Evolutionary conservation across 129 eudicot genomes (phyloP).

Genomic region (Flaveria bidentis): DNA sequence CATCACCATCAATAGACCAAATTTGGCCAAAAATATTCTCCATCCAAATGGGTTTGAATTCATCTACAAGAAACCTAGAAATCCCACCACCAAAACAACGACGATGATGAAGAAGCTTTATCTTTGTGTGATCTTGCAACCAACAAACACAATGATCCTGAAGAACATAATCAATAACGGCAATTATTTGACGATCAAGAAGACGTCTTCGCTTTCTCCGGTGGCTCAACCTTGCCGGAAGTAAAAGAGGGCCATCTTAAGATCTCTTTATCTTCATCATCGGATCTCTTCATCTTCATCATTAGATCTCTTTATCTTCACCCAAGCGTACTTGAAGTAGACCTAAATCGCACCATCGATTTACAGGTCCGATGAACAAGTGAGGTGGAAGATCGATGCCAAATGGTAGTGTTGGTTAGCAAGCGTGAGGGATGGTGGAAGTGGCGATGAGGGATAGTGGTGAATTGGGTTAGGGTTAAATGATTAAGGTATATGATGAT

Average conservation of each 20-base stretch:
- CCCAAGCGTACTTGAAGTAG: too few species aligned
- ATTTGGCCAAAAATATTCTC: neutral
- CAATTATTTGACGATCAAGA: neutral
- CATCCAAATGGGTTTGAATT: constrained; percentile 2
- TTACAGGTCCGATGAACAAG: too few species aligned
- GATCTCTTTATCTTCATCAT: too few species aligned
- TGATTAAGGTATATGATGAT: too few species aligned
- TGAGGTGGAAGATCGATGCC: too few species aligned
- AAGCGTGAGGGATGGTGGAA: too few species aligned
- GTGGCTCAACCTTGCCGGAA: constrained; percentile 24
- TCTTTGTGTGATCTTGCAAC: constrained; percentile 63
- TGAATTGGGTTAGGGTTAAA: too few species aligned
- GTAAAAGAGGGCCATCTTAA: neutral
- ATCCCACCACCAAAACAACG: constrained; percentile 32
- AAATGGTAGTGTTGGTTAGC: too few species aligned
- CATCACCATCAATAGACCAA: neutral
- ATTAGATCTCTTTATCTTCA: too few species aligned
- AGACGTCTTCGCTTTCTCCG: constrained; percentile 58
- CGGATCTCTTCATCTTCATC: too few species aligned
- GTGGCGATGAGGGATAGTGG: too few species aligned
- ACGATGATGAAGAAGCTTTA: constrained; percentile 48
- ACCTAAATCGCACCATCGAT: too few species aligned
- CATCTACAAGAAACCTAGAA: neutral
- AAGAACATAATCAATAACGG: neutral
- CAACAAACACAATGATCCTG: constrained; percentile 7